Evolutionary conservation across 1,284 basidiomycete species (phyloP).

Genomic region (Microbotryum lychnidis-dioicae): DNA sequence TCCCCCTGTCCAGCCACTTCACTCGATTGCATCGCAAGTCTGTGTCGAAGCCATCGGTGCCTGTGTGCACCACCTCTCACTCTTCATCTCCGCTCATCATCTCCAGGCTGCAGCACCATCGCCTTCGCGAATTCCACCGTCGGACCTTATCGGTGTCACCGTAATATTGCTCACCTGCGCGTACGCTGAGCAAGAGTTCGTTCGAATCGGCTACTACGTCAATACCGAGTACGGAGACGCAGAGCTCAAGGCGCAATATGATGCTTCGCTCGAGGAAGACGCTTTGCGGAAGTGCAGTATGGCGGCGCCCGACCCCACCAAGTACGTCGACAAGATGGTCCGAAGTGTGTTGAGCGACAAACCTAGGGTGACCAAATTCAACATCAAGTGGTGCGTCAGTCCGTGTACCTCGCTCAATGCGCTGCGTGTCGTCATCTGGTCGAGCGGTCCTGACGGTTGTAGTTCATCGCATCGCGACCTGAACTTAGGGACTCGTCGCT

Average conservation of each 20-base stretch:
- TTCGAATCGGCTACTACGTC: constrained; percentile 97
- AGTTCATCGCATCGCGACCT: too few relatives aligned
- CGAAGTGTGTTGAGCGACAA: constrained; percentile 81
- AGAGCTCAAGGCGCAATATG: constrained; percentile 69
- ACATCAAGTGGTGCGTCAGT: constrained; percentile 42
- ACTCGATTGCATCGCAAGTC: background rate
- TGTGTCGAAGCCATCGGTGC: background rate
- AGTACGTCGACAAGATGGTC: constrained; percentile 58
- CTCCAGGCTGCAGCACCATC: constrained; percentile 47
- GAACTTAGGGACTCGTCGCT: too few relatives aligned
- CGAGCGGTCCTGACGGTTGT: too few relatives aligned
- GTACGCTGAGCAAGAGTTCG: constrained; percentile 92
- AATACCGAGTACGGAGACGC: constrained; percentile 97
- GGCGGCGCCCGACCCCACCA: constrained; percentile 30
- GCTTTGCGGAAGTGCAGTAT: constrained; percentile 18
- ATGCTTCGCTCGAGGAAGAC: constrained; percentile 50
- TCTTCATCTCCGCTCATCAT: background rate
- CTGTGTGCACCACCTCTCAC: background rate
- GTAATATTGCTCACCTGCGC: constrained; percentile 85
- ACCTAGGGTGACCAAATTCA: constrained; percentile 79
- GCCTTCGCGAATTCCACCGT: constrained; percentile 64
- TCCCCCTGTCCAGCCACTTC: background rate
- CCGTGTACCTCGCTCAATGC: background rate
- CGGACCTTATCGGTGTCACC: constrained; percentile 80
- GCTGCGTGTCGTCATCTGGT: too few relatives aligned